Evolutionary conservation across 2,329 filamentous ascomycete genomes (phyloP).

Genomic region (Epichloe brachyelytri): DNA sequence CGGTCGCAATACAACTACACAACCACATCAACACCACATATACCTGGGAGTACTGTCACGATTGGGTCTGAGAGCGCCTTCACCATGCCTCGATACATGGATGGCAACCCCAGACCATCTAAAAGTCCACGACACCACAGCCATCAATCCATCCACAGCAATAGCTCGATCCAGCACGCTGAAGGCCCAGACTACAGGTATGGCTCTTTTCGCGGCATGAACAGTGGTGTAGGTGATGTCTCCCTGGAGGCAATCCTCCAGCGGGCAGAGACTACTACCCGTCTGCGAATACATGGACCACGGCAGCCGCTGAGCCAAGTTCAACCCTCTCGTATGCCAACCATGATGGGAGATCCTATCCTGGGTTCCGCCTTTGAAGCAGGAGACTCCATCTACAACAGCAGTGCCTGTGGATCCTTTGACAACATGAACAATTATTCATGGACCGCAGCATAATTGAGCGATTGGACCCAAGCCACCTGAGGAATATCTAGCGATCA

Average conservation of each 20-base stretch:
- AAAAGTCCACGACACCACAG: slow-evolving; percentile 43
- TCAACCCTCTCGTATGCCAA: slow-evolving; percentile 32
- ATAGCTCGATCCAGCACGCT: slow-evolving; percentile 31
- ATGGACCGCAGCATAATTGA: slow-evolving; percentile 37
- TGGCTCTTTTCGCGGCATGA: slow-evolving; percentile 27
- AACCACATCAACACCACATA: slow-evolving; percentile 35
- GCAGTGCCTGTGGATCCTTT: slow-evolving; percentile 29
- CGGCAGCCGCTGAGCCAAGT: slow-evolving; percentile 32
- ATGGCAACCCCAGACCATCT: slow-evolving; percentile 36
- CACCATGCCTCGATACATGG: slow-evolving; percentile 44
- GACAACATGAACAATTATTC: slow-evolving; percentile 42
- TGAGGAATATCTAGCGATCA: not conserved
- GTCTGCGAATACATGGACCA: slow-evolving; percentile 37
- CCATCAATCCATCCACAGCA: slow-evolving; percentile 41
- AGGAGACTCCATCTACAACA: slow-evolving; percentile 29
- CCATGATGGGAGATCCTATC: slow-evolving; percentile 22
- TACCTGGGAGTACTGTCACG: slow-evolving; percentile 27
- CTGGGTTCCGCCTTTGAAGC: slow-evolving; percentile 17
- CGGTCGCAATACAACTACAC: slow-evolving; percentile 44
- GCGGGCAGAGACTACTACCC: slow-evolving; percentile 40
- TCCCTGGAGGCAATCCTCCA: slow-evolving; percentile 17
- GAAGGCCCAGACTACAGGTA: slow-evolving; percentile 46
- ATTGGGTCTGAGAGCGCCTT: slow-evolving; percentile 32
- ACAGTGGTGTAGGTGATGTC: slow-evolving; percentile 18
- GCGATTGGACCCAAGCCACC: not conserved